Conservation (phyloP, 768 basidiomycete genomes). For the Psilocybe azurescens region DNA sequence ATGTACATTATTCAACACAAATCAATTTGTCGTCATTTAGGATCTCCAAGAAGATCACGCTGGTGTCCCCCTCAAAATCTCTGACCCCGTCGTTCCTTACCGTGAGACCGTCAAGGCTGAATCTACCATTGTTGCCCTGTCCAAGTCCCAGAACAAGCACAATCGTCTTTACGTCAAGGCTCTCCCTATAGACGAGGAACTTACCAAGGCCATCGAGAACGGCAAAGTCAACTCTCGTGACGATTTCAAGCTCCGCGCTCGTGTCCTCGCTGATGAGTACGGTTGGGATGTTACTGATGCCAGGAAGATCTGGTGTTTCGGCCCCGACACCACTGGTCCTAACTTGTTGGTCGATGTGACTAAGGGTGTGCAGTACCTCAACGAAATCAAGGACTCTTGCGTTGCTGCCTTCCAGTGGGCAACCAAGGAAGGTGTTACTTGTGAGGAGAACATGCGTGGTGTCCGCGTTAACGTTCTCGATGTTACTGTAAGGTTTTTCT, state of each 20-base stretch:
- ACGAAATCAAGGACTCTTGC: slow-evolving; percentile 99
- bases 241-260: slow-evolving; percentile 97
- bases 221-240: slow-evolving; percentile 90
- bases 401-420: slow-evolving; percentile 99
- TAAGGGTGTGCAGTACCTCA: slow-evolving; percentile 99
- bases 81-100: slow-evolving; percentile 97
- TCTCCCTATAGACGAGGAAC: slow-evolving; percentile 90
- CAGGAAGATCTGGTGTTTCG: slow-evolving; percentile 99
- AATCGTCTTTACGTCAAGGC: slow-evolving; percentile 98
- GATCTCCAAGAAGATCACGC: slow-evolving; percentile 99
- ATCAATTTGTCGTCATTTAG: slow-evolving; percentile 38
- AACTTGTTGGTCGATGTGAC: slow-evolving; percentile 98
- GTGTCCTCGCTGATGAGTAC: slow-evolving; percentile 93
- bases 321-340: slow-evolving; percentile 96
- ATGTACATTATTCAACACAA: background rate
- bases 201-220: slow-evolving; percentile 88
- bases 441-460: slow-evolving; percentile 99
- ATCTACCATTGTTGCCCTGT: slow-evolving; percentile 94
- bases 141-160: slow-evolving; percentile 99
- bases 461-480: slow-evolving; percentile 95
- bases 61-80: slow-evolving; percentile 98
- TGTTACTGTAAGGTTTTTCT: slow-evolving; percentile 73
- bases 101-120: slow-evolving; percentile 97
- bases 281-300: slow-evolving; percentile 99
- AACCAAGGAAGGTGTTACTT: slow-evolving; percentile 95